Percentiles rank a stretch among this genome's conserved stretches.
These are phyloP conservation scores for Podospora tetraspora DNA, from an alignment of 495 filamentous ascomycete species.

Conservation along the genomic window DNA sequence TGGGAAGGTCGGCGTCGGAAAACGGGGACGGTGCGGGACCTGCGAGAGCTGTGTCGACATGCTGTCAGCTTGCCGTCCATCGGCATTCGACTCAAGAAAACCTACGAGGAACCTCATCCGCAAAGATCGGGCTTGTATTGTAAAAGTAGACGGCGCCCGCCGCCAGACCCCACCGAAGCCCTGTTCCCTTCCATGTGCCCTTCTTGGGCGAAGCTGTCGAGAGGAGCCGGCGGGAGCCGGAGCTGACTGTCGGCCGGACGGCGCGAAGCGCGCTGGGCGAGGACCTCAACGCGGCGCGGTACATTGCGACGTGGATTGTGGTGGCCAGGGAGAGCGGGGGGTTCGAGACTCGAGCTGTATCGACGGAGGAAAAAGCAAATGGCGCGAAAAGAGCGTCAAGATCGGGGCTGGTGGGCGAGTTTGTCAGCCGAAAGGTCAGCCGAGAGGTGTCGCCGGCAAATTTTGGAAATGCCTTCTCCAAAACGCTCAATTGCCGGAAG, in stretches of 20 bases:
- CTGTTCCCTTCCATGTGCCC: slow-evolving; percentile 79
- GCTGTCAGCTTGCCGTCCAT: background rate
- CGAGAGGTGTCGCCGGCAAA: slow-evolving; percentile 6
- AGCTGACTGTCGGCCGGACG: slow-evolving; percentile 30
- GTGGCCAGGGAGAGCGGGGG: slow-evolving; percentile 5
- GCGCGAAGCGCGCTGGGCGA: slow-evolving; percentile 46
- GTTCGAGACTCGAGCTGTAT: background rate
- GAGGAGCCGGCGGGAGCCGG: slow-evolving; percentile 55
- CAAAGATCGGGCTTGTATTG: slow-evolving; percentile 81
- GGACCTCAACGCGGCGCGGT: slow-evolving; percentile 54
- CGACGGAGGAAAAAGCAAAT: slow-evolving; percentile 2
- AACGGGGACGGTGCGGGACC: slow-evolving; percentile 36
- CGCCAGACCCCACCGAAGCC: slow-evolving; percentile 68
- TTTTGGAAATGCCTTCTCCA: slow-evolving; percentile 13
- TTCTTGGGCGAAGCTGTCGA: slow-evolving; percentile 64
- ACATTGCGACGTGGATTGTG: slow-evolving; percentile 45
- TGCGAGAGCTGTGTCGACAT: slow-evolving; percentile 23
- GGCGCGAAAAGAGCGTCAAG: slow-evolving; percentile 15
- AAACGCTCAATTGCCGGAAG: slow-evolving; percentile 9
- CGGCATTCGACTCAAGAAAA: background rate
- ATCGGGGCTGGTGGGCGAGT: background rate
- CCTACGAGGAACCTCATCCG: slow-evolving; percentile 74
- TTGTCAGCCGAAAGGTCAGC: slow-evolving; percentile 14
- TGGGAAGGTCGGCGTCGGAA: slow-evolving; percentile 44
- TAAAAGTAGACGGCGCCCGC: slow-evolving; percentile 82